phyloP scores from a whole-genome alignment of 768 basidiomycete genomes.

The Mycena belliarum region DNA sequence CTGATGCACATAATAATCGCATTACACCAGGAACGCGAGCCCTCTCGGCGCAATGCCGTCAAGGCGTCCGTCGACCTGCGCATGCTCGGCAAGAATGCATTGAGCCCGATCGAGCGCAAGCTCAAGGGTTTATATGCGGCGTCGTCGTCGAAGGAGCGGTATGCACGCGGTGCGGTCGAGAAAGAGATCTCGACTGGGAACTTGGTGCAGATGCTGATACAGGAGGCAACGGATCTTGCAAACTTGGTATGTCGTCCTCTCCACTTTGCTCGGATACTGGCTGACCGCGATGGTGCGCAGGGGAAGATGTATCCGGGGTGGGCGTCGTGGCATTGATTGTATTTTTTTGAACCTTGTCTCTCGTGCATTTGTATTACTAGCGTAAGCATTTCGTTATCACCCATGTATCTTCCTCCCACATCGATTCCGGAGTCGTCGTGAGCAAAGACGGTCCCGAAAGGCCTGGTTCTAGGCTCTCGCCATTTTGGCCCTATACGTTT shows the following conservation, averaged over 20 bases:
- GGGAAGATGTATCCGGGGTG: slow-evolving; percentile 90
- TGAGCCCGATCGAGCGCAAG: slow-evolving; percentile 84
- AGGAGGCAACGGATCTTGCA: slow-evolving; percentile 73
- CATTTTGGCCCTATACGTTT: no score
- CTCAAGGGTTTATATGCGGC: slow-evolving; percentile 69
- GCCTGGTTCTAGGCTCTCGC: no score
- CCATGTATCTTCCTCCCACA: no score
- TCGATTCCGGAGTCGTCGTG: no score
- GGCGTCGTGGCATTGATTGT: slow-evolving; percentile 72
- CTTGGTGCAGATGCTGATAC: slow-evolving; percentile 88
- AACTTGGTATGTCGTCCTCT: slow-evolving; percentile 54
- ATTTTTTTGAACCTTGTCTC: not conserved
- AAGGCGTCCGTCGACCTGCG: slow-evolving; percentile 58
- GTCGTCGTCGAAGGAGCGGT: slow-evolving; percentile 44
- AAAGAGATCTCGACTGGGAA: slow-evolving; percentile 75
- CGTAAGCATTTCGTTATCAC: not conserved
- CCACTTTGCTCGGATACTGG: not conserved
- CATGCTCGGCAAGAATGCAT: slow-evolving; percentile 69
- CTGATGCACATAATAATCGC: not conserved
- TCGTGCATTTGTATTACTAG: not conserved
- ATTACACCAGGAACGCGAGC: slow-evolving; percentile 46
- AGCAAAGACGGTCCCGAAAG: not conserved
- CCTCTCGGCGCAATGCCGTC: slow-evolving; percentile 42
- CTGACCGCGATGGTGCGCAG: slow-evolving; percentile 36
- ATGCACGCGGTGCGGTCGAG: slow-evolving; percentile 36